phyloP scores from a whole-genome alignment of 2,329 filamentous ascomycete genomes.

The Myriosclerotinia curreyana region DNA sequence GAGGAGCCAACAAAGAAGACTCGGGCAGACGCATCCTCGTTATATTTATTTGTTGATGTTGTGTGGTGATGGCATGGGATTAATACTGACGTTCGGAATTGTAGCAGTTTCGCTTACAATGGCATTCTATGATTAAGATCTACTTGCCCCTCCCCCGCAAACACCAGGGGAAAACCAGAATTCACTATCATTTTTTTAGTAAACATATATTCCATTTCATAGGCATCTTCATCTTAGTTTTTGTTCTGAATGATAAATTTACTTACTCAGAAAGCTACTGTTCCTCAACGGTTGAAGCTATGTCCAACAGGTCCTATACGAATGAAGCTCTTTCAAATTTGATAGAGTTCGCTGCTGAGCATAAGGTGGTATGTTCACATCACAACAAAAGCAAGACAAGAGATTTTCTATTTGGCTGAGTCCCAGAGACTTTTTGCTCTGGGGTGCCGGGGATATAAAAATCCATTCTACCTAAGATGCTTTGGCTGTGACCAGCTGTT shows the following conservation, averaged over 20 bases:
- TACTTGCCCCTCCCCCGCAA: conserved; percentile 16
- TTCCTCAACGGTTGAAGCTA: neutral
- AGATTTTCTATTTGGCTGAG: conserved; percentile 13
- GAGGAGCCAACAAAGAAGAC: conserved; percentile 32
- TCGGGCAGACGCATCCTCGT: conserved; percentile 35
- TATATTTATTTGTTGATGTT: conserved; percentile 21
- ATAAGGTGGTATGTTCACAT: neutral
- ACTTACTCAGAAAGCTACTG: neutral
- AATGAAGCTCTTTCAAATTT: neutral
- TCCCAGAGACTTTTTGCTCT: conserved; percentile 34
- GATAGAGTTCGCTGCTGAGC: neutral
- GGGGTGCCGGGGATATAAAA: conserved; percentile 30
- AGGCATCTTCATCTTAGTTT: neutral
- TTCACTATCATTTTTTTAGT: neutral
- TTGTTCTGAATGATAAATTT: neutral
- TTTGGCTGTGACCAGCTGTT: conserved; percentile 12
- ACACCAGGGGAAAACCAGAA: neutral
- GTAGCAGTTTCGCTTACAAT: neutral
- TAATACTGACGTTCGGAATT: neutral
- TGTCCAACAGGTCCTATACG: too few relatives aligned
- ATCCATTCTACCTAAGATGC: conserved; percentile 33
- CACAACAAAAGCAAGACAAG: neutral
- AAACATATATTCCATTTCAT: neutral
- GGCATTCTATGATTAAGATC: neutral
- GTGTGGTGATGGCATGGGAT: conserved; percentile 1